phyloP scores from a whole-genome alignment of 2,329 filamentous ascomycete genomes.

The Colletotrichum sp. region DNA sequence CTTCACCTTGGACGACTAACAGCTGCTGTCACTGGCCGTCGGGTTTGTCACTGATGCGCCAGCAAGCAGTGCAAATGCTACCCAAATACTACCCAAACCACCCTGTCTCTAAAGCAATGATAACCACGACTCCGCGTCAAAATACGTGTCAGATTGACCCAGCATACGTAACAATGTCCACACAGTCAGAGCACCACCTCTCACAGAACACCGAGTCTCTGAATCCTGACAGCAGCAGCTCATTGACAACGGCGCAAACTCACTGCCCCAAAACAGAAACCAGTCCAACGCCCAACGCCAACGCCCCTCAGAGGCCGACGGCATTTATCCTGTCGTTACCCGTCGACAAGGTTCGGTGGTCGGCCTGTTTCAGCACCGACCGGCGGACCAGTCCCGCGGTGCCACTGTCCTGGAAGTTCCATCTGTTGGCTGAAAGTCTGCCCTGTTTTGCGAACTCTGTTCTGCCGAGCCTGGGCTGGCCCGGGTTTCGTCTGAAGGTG shows the following conservation, averaged over 20 bases:
- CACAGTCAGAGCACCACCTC: background rate
- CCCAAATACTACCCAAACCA: background rate
- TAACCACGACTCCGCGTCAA: background rate
- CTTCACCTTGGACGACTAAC: background rate
- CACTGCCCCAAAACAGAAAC: background rate
- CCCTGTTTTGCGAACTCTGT: background rate
- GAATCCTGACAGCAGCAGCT: background rate
- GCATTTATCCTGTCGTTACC: background rate
- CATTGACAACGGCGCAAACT: background rate
- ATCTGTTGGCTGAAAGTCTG: background rate
- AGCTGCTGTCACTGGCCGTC: background rate
- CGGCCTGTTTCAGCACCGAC: conserved; percentile 12
- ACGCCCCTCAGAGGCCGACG: background rate
- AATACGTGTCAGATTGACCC: conserved; percentile 1
- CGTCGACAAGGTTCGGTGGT: conserved; percentile 15
- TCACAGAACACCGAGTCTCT: background rate
- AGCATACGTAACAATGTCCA: background rate
- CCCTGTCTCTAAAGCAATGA: background rate
- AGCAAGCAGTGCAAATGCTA: background rate
- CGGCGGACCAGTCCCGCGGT: conserved; percentile 10
- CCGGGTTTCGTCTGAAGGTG: conserved; percentile 1
- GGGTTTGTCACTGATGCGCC: background rate
- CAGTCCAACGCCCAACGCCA: background rate
- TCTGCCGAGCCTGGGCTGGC: background rate
- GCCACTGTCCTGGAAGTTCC: conserved; percentile 1